These are phyloP conservation scores for Fusarium torreyae DNA, from an alignment of 2,329 filamentous ascomycete species.

Conservation along the genomic window DNA sequence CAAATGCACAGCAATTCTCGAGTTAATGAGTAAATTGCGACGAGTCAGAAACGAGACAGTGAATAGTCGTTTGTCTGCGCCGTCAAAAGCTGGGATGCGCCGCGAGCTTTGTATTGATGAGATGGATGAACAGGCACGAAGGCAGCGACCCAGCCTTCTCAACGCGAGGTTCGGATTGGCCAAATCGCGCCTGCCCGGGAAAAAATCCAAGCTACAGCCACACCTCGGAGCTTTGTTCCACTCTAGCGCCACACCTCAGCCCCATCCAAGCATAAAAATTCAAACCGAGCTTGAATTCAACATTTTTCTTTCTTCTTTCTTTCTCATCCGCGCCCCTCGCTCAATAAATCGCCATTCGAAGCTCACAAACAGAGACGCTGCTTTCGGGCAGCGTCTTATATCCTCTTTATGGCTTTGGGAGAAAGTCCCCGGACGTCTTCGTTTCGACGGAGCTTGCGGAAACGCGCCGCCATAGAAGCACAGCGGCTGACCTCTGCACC, in stretches of 20 bases:
- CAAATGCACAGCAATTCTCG: background rate
- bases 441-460: slow-evolving; percentile 74
- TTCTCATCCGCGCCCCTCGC: slow-evolving; percentile 80
- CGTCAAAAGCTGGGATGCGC: slow-evolving; percentile 31
- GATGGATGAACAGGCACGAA: slow-evolving; percentile 48
- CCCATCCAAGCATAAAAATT: slow-evolving; percentile 49
- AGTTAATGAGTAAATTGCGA: background rate
- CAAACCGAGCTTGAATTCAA: slow-evolving; percentile 17
- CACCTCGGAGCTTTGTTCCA: slow-evolving; percentile 33
- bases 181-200: slow-evolving; percentile 24
- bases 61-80: slow-evolving; percentile 3
- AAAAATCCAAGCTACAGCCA: slow-evolving; percentile 42
- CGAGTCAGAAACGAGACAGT: background rate
- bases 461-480: slow-evolving; percentile 99
- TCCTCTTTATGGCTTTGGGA: slow-evolving; percentile 84
- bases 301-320: slow-evolving; percentile 47
- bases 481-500: slow-evolving; percentile 85
- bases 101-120: slow-evolving; percentile 43
- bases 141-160: slow-evolving; percentile 50
- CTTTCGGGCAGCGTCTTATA: slow-evolving; percentile 50
- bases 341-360: slow-evolving; percentile 99
- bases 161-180: slow-evolving; percentile 49
- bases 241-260: slow-evolving; percentile 36
- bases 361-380: slow-evolving; percentile 86
- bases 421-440: slow-evolving; percentile 99